A percentile compares a stretch with the other conserved stretches of the same genome.
Conservation (phyloP, 2,329 filamentous ascomycete genomes). For the Fusarium odoratissimum region DNA sequence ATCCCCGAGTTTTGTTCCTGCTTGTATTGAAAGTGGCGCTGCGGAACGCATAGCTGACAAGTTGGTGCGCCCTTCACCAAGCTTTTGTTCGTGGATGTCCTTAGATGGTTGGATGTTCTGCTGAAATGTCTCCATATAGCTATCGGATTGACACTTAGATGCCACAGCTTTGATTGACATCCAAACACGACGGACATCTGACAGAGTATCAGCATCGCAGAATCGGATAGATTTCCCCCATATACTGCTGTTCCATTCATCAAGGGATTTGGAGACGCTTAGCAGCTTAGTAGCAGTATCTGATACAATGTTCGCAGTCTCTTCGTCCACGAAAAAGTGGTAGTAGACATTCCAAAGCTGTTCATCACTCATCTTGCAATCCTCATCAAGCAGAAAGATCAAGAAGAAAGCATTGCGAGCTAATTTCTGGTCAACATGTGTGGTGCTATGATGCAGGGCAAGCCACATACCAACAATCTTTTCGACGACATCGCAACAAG, state of each 20-base stretch:
- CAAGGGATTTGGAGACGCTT: conserved; percentile 50
- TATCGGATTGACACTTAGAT: conserved; percentile 16
- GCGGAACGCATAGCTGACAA: conserved; percentile 52
- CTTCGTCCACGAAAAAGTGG: conserved; percentile 58
- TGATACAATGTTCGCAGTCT: conserved; percentile 52
- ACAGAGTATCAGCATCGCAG: conserved; percentile 60
- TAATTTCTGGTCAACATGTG: conserved; percentile 39
- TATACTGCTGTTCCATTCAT: conserved; percentile 56
- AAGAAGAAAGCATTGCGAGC: conserved; percentile 67
- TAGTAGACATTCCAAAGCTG: conserved; percentile 67
- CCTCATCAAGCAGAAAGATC: conserved; percentile 60
- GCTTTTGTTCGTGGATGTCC: conserved; percentile 15
- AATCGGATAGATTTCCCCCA: conserved; percentile 62
- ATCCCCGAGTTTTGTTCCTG: conserved; percentile 36
- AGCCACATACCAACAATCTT: conserved; percentile 59
- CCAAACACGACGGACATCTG: conserved; percentile 55
- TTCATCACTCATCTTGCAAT: conserved; percentile 40
- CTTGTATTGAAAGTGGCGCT: conserved; percentile 50
- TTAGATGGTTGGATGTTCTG: conserved; percentile 36
- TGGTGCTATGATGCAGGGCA: conserved; percentile 1
- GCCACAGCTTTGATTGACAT: conserved; percentile 36
- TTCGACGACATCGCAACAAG: conserved; percentile 65
- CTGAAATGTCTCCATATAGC: conserved; percentile 21
- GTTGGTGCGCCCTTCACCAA: conserved; percentile 37
- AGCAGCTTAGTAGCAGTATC: conserved; percentile 59